Evolutionary conservation across 73 alveolate genomes (phyloP), one percentile per base, ranked within the genome.

Genomic region (Paramecium pentaurelia): DNA sequence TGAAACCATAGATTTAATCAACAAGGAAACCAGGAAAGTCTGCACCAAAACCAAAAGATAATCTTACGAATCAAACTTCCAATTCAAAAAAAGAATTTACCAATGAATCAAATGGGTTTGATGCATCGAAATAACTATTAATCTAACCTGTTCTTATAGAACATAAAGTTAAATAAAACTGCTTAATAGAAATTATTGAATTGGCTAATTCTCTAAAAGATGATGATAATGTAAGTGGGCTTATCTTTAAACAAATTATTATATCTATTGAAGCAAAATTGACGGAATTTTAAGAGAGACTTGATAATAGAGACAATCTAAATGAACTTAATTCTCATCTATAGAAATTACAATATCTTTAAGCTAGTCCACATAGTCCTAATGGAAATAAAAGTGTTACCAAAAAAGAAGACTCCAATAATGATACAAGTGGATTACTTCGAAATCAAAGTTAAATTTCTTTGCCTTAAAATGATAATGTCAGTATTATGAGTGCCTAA

Each of bases 361-460:
- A 64, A 28, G 84, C 84, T 25, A 64, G 84, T 64, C 84, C 84
- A 14, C 1, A 12, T 32, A 32, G 51, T 20, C 84, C 84, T 28
- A 64, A 64, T 32, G 25, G 22, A 14, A 64, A 64, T 34, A 64
- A 64, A 34, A 14, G 12, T 28, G 2, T 16, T 64, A 2, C 5
- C 0, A 64, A 64, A 28, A 64, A 34, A 14, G 84, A 64, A 0
- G 84, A 42, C 11, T 22, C 88, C 3, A 37, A 75, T 25, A 75
- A 75, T 42, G 88, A 75, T n/a, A 42, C 58, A 75, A 38, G 68
- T 38, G 60, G 88, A 16, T 7, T 75, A 42, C 36, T 75, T 10
- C n/a, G 88, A 2, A 75, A 75, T 75, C 6, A 75, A 75, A 75
- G 88, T 75, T 75, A 75, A 75, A 4, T 75, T 22, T 75, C 88